Base-by-base conservation (phyloP, 1,284 basidiomycete genomes). In the Hypsizygus ulmarius region DNA sequence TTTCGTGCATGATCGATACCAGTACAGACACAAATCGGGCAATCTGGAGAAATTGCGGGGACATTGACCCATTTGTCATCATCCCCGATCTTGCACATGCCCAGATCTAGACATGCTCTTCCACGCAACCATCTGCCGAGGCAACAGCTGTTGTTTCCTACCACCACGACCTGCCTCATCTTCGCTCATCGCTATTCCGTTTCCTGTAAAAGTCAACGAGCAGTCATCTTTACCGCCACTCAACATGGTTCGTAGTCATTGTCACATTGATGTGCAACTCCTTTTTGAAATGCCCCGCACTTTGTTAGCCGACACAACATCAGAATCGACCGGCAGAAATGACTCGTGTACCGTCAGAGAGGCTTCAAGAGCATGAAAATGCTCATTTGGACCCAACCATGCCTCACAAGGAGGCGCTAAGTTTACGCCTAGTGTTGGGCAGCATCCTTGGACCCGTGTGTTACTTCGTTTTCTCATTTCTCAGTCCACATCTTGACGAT, bases 371-470 rank as follows among this genome's bases (percentile, higher is more conserved):
- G 4, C 59, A 64, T 43, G 60, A 61, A 38, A 40, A 51, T 10
- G 47, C 50, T 29, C 46, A 51, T 27, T 18, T 51, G 18, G 61
- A 62, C 49, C 56, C 56, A 41, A 63, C 61, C 39, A 51, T 61
- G 1, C 69, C 70, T 28, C 72, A 74, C 54, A 70, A 66, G 37
- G 73, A 77, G 44, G 72, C 74, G 0, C 59, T 77, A 34, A 66
- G 73, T 0, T 61, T 78, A 36, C 66, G 72, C 25, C 66, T 75
- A 8, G 75, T 71, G 1, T 57, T 78, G 40, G 76, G 76, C 28
- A 78, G 73, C 54, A 77, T 78, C 14, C 57, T 78, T 11, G 64
- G 70, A 32, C 74, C 75, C 53, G 75, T 77, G 56, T 61, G 74
- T 66, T 42, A 25, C 45, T 47, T 39, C 61, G 74, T 66, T 42